These are phyloP conservation scores for Amanita rubescens DNA, from an alignment of 768 basidiomycete species.

Conservation along the genomic window DNA sequence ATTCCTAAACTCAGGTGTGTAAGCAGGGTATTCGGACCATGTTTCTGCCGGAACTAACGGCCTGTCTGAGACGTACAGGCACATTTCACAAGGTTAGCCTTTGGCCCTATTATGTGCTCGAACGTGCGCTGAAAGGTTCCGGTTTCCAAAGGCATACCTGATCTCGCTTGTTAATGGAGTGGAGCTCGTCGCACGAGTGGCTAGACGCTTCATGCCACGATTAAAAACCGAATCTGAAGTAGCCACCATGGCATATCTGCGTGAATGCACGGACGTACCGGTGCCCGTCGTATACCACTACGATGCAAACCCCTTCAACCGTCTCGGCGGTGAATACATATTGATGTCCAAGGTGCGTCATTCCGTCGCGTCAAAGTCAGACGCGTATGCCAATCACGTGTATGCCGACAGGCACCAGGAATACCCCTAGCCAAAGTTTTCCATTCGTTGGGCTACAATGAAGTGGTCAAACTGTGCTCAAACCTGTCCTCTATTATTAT, in stretches of 20 bases:
- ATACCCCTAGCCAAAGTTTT: conserved; percentile 66
- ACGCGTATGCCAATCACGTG: conserved; percentile 6
- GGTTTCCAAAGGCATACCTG: conserved; percentile 72
- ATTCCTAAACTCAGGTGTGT: conserved; percentile 70
- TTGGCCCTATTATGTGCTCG: background rate
- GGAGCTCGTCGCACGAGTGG: conserved; percentile 71
- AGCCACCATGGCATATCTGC: conserved; percentile 76
- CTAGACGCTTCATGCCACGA: conserved; percentile 79
- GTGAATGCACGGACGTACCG: conserved; percentile 60
- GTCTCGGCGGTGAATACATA: conserved; percentile 79
- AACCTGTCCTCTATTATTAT: conserved; percentile 64
- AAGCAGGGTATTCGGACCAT: background rate
- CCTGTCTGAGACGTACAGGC: conserved; percentile 34
- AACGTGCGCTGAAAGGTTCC: conserved; percentile 7
- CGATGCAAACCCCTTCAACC: conserved; percentile 80
- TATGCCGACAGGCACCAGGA: conserved; percentile 52
- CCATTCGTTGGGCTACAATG: conserved; percentile 58
- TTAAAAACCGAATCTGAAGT: conserved; percentile 86
- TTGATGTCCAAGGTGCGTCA: conserved; percentile 74
- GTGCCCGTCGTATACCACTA: conserved; percentile 72
- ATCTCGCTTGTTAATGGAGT: conserved; percentile 55
- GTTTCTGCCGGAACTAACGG: conserved; percentile 4
- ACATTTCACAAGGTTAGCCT: conserved; percentile 72
- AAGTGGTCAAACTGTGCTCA: conserved; percentile 56
- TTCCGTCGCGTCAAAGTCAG: background rate